Evolutionary conservation across 2,329 filamentous ascomycete species (phyloP).

Genomic region (Bipolaris bicolor): DNA sequence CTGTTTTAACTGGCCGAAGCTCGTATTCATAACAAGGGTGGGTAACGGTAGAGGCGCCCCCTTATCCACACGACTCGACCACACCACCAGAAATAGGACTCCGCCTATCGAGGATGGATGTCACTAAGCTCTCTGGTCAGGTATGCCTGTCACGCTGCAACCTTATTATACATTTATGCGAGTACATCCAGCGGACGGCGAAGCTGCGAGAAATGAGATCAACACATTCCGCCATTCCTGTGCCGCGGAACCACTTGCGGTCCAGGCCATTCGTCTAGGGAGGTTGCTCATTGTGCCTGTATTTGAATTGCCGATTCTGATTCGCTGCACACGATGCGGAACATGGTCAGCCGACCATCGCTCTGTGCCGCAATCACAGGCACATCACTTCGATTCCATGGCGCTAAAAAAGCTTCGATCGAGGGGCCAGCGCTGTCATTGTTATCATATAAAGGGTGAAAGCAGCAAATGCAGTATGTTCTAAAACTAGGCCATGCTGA

Average conservation of each 20-base stretch:
- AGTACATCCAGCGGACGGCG: neutral
- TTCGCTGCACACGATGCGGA: slow-evolving; percentile 1
- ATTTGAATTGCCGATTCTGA: slow-evolving; percentile 4
- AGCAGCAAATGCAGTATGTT: neutral
- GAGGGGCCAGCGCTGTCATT: neutral
- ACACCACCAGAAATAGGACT: slow-evolving; percentile 1
- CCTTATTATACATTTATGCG: neutral
- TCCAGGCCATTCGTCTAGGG: neutral
- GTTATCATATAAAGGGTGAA: too few species aligned
- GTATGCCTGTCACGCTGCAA: slow-evolving; percentile 2
- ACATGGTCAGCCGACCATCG: slow-evolving; percentile 5
- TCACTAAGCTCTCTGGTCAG: slow-evolving; percentile 15
- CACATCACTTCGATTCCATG: neutral
- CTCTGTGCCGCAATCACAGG: neutral
- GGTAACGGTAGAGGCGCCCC: slow-evolving; percentile 19
- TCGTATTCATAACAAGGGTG: slow-evolving; percentile 24
- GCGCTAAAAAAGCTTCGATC: neutral
- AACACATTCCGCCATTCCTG: neutral
- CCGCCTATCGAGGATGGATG: slow-evolving; percentile 11
- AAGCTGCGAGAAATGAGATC: neutral
- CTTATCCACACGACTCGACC: slow-evolving; percentile 19
- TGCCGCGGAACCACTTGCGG: neutral
- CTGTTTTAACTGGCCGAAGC: slow-evolving; percentile 24
- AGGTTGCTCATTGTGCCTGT: slow-evolving; percentile 7
- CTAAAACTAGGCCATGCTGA: neutral